These are phyloP conservation scores for Leccinellum luteum DNA, from an alignment of 768 basidiomycete genomes.

Conservation along the genomic window DNA sequence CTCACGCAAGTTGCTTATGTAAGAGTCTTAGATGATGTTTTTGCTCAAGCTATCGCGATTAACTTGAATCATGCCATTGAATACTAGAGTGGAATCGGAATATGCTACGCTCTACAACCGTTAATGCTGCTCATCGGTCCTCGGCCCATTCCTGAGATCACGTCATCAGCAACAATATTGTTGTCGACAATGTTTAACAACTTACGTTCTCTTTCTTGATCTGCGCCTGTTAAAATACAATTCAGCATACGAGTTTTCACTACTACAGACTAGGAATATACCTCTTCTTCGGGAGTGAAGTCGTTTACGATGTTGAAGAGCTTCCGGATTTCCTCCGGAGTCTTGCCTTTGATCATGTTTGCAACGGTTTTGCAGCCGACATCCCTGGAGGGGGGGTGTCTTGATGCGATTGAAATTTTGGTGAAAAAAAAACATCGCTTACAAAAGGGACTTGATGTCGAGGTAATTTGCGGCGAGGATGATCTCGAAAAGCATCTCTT, in stretches of 20 bases:
- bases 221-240: conserved; percentile 60
- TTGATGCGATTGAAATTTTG: neutral
- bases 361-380: conserved; percentile 99
- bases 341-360: conserved; percentile 99
- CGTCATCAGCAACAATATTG: conserved; percentile 16
- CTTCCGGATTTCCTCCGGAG: conserved; percentile 98
- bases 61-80: conserved; percentile 17
- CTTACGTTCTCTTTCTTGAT: conserved; percentile 99
- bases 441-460: conserved; percentile 98
- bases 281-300: conserved; percentile 99
- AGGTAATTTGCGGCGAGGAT: conserved; percentile 99
- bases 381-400: conserved; percentile 58
- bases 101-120: conserved; percentile 26
- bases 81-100: conserved; percentile 20
- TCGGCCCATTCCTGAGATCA: conserved; percentile 83
- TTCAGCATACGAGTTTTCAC: conserved; percentile 5
- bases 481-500: conserved; percentile 99
- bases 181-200: conserved; percentile 10
- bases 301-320: conserved; percentile 98
- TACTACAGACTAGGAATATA: conserved; percentile 31
- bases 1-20: conserved; percentile 18
- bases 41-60: conserved; percentile 14
- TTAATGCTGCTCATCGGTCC: conserved; percentile 59
- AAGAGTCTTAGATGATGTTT: conserved; percentile 6
- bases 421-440: conserved; percentile 32